Conservation (phyloP, 2,329 filamentous ascomycete genomes). For the Chaetomium sp. region DNA sequence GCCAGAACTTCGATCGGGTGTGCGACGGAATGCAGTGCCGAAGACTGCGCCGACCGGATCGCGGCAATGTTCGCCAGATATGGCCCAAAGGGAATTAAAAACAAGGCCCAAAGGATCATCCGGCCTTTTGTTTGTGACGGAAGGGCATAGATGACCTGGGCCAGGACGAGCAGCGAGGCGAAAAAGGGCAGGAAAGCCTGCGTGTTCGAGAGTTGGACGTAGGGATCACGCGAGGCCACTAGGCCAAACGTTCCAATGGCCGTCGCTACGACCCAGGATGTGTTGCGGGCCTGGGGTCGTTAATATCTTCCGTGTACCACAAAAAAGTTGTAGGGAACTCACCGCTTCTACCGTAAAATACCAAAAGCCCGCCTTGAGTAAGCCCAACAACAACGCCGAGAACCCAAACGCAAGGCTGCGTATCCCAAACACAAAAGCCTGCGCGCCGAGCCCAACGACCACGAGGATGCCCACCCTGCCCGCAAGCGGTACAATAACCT, state of each 20-base stretch:
- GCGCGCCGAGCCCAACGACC: conserved; percentile 8
- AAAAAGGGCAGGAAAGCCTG: conserved; percentile 25
- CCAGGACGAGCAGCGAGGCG: conserved; percentile 28
- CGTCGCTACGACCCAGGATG: conserved; percentile 29
- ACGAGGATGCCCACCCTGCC: conserved; percentile 20
- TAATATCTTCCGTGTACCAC: neutral
- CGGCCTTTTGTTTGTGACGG: conserved; percentile 28
- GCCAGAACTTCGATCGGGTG: conserved; percentile 35
- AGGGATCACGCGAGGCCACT: conserved; percentile 26
- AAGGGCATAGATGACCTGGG: conserved; percentile 28
- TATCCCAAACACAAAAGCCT: conserved; percentile 24
- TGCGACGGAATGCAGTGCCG: neutral
- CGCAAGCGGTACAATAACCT: conserved; percentile 23
- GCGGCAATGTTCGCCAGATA: conserved; percentile 27
- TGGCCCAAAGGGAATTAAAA: conserved; percentile 27
- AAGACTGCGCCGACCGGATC: conserved; percentile 20
- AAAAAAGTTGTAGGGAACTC: conserved; percentile 5
- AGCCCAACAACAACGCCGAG: conserved; percentile 22
- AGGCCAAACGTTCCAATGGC: conserved; percentile 30
- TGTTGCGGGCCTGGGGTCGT: conserved; percentile 25
- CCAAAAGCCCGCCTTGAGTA: conserved; percentile 31
- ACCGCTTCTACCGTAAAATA: conserved; percentile 31
- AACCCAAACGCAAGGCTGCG: conserved; percentile 12
- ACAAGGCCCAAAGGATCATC: conserved; percentile 28
- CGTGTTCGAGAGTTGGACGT: conserved; percentile 23